These are phyloP conservation scores for Gossypium arboreum DNA, from an alignment of 345 rosid genomes.

Conservation along the genomic window DNA sequence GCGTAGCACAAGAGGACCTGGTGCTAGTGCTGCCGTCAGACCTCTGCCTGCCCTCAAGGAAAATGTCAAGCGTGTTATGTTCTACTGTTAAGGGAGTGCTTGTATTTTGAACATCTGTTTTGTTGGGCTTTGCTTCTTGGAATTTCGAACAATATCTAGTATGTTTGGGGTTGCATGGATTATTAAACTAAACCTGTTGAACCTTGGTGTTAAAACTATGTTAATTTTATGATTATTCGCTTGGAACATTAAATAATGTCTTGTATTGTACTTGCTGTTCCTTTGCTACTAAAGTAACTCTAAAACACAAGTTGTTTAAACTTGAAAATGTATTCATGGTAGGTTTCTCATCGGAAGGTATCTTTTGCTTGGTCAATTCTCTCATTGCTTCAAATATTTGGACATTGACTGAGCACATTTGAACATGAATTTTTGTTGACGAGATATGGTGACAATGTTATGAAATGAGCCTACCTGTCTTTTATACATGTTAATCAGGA, in stretches of 20 bases:
- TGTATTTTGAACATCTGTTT: neutral
- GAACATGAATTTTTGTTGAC: no score
- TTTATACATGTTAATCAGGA: neutral
- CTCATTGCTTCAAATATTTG: no score
- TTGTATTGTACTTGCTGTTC: no score
- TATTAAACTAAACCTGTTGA: neutral
- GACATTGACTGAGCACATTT: no score
- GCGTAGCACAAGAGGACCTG: conserved; percentile 55
- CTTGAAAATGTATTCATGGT: no score
- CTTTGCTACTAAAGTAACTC: no score
- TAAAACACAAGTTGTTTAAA: no score
- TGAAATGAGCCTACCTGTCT: neutral
- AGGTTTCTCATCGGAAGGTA: no score
- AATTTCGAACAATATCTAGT: neutral
- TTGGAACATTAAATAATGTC: no score
- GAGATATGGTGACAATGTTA: no score
- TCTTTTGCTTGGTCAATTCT: no score
- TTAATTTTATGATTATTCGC: neutral
- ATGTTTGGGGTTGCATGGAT: neutral
- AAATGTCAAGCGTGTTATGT: conserved; percentile 93
- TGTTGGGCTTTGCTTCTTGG: neutral
- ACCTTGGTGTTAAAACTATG: neutral
- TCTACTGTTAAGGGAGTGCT: conserved; percentile 49
- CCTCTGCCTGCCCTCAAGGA: conserved; percentile 89
- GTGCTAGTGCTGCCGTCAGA: conserved; percentile 59